Conservation (phyloP, 192 early-diverging fungal species). For the Podila epicladia region DNA sequence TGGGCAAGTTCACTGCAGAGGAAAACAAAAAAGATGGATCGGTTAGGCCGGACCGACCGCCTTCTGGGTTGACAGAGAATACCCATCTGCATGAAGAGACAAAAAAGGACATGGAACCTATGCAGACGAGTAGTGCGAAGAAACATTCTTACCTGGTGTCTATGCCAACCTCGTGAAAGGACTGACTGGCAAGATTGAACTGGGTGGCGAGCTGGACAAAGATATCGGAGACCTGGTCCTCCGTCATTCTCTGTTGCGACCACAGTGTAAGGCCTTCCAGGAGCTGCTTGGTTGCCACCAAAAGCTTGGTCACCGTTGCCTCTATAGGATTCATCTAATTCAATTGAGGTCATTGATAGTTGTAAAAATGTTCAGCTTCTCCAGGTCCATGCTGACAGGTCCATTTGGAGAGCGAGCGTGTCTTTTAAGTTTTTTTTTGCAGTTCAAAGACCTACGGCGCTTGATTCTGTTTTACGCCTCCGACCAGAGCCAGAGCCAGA, state of each 20-base stretch:
- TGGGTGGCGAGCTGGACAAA: conserved; percentile 55
- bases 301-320: conserved; percentile 56
- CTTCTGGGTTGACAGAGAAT: conserved; percentile 1
- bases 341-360: neutral
- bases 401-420: neutral
- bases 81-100: neutral
- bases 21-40: neutral
- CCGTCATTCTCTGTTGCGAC: conserved; percentile 45
- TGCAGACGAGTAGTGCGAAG: too few species aligned
- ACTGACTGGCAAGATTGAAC: conserved; percentile 55
- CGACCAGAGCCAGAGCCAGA: neutral
- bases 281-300: conserved; percentile 59
- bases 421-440: too few species aligned
- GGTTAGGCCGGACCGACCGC: neutral
- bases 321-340: conserved; percentile 58
- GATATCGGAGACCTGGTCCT: conserved; percentile 57
- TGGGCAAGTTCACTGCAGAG: conserved; percentile 52
- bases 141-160: conserved; percentile 44
- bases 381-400: neutral
- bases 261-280: conserved; percentile 59
- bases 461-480: conserved; percentile 17
- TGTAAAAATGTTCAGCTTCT: too few species aligned
- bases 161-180: conserved; percentile 39
- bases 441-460: conserved; percentile 12
- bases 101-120: too few species aligned